Evolutionary conservation across 2,329 filamentous ascomycete species (phyloP).

Genomic region (Tolypocladium endophyticum): DNA sequence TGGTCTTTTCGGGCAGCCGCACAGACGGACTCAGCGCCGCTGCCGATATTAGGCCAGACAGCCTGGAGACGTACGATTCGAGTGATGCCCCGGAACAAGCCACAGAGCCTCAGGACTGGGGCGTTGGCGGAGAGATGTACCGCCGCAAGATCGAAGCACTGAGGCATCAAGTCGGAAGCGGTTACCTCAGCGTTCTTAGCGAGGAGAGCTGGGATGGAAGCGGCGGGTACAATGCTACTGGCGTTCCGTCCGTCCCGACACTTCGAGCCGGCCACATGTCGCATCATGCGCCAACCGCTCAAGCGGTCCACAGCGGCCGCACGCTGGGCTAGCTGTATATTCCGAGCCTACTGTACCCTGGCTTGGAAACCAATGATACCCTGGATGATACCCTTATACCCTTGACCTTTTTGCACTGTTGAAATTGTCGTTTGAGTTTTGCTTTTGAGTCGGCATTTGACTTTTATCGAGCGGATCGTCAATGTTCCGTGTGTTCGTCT

Average conservation of each 20-base stretch:
- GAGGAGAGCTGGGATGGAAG: slow-evolving; percentile 58
- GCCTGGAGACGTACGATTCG: background rate
- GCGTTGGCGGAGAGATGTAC: slow-evolving; percentile 65
- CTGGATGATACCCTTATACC: slow-evolving; percentile 14
- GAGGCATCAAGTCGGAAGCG: slow-evolving; percentile 74
- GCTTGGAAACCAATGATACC: slow-evolving; percentile 5
- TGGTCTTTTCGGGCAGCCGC: slow-evolving; percentile 21
- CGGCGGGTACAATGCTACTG: slow-evolving; percentile 9
- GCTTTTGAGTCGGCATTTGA: background rate
- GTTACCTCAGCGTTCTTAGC: slow-evolving; percentile 76
- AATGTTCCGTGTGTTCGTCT: background rate
- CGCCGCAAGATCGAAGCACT: slow-evolving; percentile 80
- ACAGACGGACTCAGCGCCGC: slow-evolving; percentile 10
- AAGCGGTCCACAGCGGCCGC: slow-evolving; percentile 43
- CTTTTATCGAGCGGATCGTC: background rate
- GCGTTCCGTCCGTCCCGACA: slow-evolving; percentile 14
- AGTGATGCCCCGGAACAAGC: background rate
- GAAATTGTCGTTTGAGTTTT: background rate
- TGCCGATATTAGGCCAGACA: background rate
- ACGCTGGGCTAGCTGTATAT: slow-evolving; percentile 30
- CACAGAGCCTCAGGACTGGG: slow-evolving; percentile 45
- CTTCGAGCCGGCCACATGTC: slow-evolving; percentile 19
- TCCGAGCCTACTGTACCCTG: background rate
- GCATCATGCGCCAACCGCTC: slow-evolving; percentile 23
- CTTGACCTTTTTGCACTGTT: slow-evolving; percentile 10